Evolutionary conservation across 176 grass and related monocot species (phyloP), one percentile per base, ranked within the genome.

Genomic region (Oryza brachyantha): DNA sequence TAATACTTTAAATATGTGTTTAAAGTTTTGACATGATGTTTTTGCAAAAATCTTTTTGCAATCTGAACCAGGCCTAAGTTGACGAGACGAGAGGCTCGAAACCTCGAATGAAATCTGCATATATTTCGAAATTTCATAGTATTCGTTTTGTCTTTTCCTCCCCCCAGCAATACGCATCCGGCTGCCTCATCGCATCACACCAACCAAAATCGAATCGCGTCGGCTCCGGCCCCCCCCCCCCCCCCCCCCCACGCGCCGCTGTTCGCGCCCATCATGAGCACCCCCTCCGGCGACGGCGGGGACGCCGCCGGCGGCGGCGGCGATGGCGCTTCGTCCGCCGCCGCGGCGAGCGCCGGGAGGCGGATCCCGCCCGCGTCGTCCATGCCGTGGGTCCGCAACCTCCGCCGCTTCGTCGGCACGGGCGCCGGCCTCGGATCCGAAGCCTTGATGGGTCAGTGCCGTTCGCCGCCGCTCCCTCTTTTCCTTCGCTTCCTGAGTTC

Each of bases 351-450:
- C 3, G 79, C 82, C 0, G 81, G 79, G 27, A 89, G 89, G 83
- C 87, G 89, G 86, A 95, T 98, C 81, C 96, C 95, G 29, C 85
- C 83, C 29, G 92, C 92, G 14, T 93, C 92, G 2, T 98, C 96
- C 46, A 94, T 93, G 96, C 92, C 88, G 5, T 98, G 92, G 96
- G 96, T 94, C 63, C 87, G 92, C 65, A 98, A 98, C 74, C 92
- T 98, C 70, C 92, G 96, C 60, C 92, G 85, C 48, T 98, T 90
- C 90, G 88, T 98, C 70, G 96, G 96, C 81, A 76, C 88, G 50
- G 96, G 96, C 39, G 61, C 92, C 55, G 87, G 88, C 52, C 96
- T 98, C 66, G 90, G 92, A 86, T 99, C 92, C 52, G 96, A 99
- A 85, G 88, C 92, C 27, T 90, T 91, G 31, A 95, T 95, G 96